phyloP scores from a whole-genome alignment of 2,329 filamentous ascomycete species.

The Verruconis gallopava region DNA sequence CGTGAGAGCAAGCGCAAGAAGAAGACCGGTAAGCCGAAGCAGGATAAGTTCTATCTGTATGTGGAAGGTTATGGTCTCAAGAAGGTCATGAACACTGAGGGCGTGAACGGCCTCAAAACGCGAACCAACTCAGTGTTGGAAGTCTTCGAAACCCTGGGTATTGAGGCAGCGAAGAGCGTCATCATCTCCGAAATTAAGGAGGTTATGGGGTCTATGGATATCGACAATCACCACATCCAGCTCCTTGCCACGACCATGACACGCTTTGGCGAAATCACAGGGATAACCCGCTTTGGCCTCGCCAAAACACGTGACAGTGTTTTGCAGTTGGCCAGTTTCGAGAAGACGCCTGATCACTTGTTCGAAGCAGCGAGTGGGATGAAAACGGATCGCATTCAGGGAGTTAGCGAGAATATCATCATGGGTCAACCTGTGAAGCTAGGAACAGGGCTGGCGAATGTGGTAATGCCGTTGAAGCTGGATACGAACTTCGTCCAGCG shows the following conservation, averaged over 20 bases:
- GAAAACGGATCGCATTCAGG: slow-evolving; percentile 85
- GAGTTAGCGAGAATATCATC: slow-evolving; percentile 93
- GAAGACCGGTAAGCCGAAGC: slow-evolving; percentile 21
- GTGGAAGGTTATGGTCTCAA: slow-evolving; percentile 91
- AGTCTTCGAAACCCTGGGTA: slow-evolving; percentile 72
- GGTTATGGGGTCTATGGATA: slow-evolving; percentile 90
- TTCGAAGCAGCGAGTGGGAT: slow-evolving; percentile 89
- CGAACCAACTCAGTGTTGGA: slow-evolving; percentile 86
- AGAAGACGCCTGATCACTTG: slow-evolving; percentile 95
- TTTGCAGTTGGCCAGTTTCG: slow-evolving; percentile 86
- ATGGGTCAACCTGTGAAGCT: slow-evolving; percentile 91
- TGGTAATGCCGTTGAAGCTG: slow-evolving; percentile 65
- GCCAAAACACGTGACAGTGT: slow-evolving; percentile 95
- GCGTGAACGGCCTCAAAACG: slow-evolving; percentile 65
- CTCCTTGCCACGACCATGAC: slow-evolving; percentile 97
- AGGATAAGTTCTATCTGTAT: slow-evolving; percentile 45
- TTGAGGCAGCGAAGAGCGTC: slow-evolving; percentile 81
- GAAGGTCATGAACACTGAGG: slow-evolving; percentile 84
- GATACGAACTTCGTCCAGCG: slow-evolving; percentile 37
- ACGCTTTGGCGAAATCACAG: slow-evolving; percentile 91
- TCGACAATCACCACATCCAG: slow-evolving; percentile 96
- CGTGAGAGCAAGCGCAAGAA: background rate
- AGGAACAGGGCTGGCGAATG: slow-evolving; percentile 84
- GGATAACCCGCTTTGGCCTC: slow-evolving; percentile 90
- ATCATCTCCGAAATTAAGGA: slow-evolving; percentile 78